These are phyloP conservation scores for Penicillium taxi DNA, from an alignment of 495 filamentous ascomycete species.

Conservation along the genomic window DNA sequence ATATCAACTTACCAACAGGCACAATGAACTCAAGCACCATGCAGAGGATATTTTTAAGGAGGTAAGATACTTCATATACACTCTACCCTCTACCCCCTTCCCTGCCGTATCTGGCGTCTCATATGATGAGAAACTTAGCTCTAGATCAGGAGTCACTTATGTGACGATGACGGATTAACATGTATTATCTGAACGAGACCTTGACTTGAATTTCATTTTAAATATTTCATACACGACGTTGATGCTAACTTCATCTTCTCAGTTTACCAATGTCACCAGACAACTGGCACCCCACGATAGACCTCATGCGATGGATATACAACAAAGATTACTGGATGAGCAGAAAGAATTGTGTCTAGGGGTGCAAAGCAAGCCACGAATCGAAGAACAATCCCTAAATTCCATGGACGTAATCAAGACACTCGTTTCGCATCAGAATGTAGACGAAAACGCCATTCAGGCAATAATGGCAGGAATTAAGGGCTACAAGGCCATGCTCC, in stretches of 20 bases:
- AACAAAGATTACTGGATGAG: constrained; percentile 26
- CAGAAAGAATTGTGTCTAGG: constrained; percentile 25
- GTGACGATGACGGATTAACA: constrained; percentile 45
- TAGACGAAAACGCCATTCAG: constrained; percentile 33
- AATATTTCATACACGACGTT: constrained; percentile 2
- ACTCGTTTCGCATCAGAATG: constrained; percentile 35
- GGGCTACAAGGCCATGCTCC: constrained; percentile 32
- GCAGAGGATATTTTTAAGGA: constrained; percentile 38
- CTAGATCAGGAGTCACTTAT: constrained; percentile 49
- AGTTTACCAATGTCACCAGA: constrained; percentile 19
- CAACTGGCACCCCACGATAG: constrained; percentile 20
- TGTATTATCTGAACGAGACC: constrained; percentile 48
- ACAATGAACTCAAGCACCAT: constrained; percentile 36
- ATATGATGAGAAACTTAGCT: constrained; percentile 51
- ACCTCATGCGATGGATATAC: constrained; percentile 26
- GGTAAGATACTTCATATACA: constrained; percentile 31
- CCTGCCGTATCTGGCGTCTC: constrained; percentile 25
- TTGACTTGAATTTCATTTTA: constrained; percentile 7
- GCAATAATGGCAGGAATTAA: constrained; percentile 36
- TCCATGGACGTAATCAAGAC: constrained; percentile 40
- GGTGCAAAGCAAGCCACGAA: constrained; percentile 18
- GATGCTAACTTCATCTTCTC: constrained; percentile 14
- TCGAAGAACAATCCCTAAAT: constrained; percentile 29
- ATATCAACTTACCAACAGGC: constrained; percentile 36
- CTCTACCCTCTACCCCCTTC: constrained; percentile 4